phyloP scores from a whole-genome alignment of 2,329 filamentous ascomycete species.

The Arthrobotrys entomopaga region DNA sequence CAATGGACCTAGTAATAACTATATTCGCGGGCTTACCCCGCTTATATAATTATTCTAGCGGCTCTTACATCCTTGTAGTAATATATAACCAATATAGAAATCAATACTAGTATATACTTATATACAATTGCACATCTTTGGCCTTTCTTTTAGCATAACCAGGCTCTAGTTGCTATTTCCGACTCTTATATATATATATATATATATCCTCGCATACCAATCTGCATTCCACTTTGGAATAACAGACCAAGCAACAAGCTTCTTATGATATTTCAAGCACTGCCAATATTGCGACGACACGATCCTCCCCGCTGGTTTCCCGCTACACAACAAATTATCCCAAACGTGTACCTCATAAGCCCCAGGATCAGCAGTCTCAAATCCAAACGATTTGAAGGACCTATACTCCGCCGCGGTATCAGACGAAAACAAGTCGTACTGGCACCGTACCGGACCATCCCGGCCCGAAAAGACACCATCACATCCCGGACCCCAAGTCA shows the following conservation, averaged over 20 bases:
- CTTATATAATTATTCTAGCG: no score
- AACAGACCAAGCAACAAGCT: conserved; percentile 2
- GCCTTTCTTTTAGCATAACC: no score
- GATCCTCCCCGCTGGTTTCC: conserved; percentile 6
- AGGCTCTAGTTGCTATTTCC: no score
- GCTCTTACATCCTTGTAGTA: no score
- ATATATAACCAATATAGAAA: no score
- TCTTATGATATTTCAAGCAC: conserved; percentile 11
- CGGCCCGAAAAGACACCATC: conserved; percentile 2
- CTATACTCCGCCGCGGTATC: not conserved
- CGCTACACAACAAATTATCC: conserved; percentile 17
- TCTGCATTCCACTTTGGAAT: conserved; percentile 23
- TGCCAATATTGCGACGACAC: conserved; percentile 2
- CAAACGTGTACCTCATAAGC: conserved; percentile 19
- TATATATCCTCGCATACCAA: not conserved
- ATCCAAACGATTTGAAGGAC: conserved; percentile 3
- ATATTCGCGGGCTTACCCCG: no score
- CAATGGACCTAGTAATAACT: no score
- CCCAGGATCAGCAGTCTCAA: conserved; percentile 2
- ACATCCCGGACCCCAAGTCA: conserved; percentile 3
- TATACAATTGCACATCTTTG: no score
- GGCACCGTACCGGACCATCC: not conserved
- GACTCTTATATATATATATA: no score
- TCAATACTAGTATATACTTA: no score
- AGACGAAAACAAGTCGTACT: conserved; percentile 13